Evolutionary conservation across 148 eudicot species (phyloP), one percentile per base, ranked within the genome.

Genomic region (Nepenthes gracilis): DNA sequence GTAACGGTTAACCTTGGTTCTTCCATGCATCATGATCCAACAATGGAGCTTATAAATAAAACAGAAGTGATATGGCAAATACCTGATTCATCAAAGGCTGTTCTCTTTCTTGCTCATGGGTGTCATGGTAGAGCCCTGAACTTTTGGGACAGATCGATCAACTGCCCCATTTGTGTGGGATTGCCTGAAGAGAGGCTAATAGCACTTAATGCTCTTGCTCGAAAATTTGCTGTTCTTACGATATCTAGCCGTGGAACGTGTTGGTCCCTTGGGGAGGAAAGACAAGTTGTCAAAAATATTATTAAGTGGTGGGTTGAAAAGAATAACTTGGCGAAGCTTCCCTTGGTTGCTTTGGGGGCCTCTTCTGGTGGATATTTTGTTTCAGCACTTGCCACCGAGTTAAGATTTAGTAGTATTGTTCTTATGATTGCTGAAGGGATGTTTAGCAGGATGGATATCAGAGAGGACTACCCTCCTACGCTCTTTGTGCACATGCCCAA

Each of bases 401-500:
- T 92, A 64, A 80, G 57, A 59, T 85, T 92, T 64, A 84, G 70
- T 64, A 80, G 83, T 63, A 72, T 85, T 48, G 73, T 79, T 40
- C 23, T 92, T 45, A 92, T 92, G 96, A 92, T 92, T 64, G 79
- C 96, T 38, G 88, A 83, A 55, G 98, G 98, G 6, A 48, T 81
- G 71, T 92, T 67, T 56, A 73, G 77, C 75, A 74, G 14, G 59
- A 81, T 92, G 77, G 79, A 77, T 60, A 73, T 88, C 62, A 66
- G 60, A 2, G 58, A 74, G 43, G 70, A 76, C 59, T 92, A 92
- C 60, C 98, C 98, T 45, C 80, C 98, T 47, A 92, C 86, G 13
- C 86, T 88, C 32, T 92, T 92, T 65, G 90, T 92, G 51, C 98
- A 88, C 72, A 92, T 92, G 98, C 96, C 96, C 2, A 92, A 88